Evolutionary conservation across 2,329 filamentous ascomycete species (phyloP), one percentile per base, ranked within the genome.

Genomic region (Aciculosporium take): DNA sequence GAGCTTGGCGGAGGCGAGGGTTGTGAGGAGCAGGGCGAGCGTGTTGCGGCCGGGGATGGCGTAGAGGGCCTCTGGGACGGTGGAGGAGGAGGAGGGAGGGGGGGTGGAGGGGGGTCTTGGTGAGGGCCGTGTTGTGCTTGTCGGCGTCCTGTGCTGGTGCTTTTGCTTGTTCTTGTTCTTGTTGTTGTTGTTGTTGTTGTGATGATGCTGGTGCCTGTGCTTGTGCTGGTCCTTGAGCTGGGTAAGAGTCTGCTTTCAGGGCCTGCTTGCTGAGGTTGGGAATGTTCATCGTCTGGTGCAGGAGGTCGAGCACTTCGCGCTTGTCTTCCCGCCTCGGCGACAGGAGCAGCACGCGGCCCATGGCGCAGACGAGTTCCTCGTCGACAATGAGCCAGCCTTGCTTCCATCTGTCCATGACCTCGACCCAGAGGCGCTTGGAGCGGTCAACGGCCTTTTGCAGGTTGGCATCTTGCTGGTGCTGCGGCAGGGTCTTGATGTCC

Each of bases 251-350:
- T n/a, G 37, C 35, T 18, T 42, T 47, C 5, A 46, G 41, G 8
- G 27, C 6, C 21, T 49, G 59, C 53, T 49, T 67, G 50, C 58
- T 67, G 49, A 65, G 55, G 39, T 76, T 73, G 27, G 80, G 75
- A 32, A 94, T 72, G 36, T 76, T 72, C 76, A 89, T 88, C 1
- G 86, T 84, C 60, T 94, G 80, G 49, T 86, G 72, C n/a, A 93
- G 61, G 17, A 95, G 66, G 30, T 74, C 74, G 18, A 94, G 69
- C 2, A 94, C 67, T 51, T 85, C 76, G 46, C 81, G 75, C 58
- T 72, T 79, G 50, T 91, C 79, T 38, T 67, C 60, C 10, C 46
- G 49, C 15, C 72, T 65, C 9, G 69, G 64, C 13, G 82, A 77
- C 38, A 80, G 63, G 18, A 87, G 62, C n/a, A 96, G 66, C 3